A percentile compares a stretch with the other conserved stretches of the same genome.
Conservation (phyloP, 2,329 filamentous ascomycete species). For the Xylaria hypoxylon region DNA sequence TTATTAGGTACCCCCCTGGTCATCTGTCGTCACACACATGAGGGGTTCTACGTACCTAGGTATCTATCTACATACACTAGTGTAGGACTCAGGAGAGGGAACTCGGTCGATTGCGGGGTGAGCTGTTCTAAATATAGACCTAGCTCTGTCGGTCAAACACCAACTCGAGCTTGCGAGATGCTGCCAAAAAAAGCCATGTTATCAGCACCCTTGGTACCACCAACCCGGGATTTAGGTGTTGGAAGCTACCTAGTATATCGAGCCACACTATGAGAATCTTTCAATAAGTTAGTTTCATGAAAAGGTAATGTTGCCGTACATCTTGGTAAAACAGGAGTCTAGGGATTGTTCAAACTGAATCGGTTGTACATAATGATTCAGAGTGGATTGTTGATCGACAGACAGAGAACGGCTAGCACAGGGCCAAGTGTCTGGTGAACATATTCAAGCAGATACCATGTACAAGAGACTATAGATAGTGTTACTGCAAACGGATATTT, state of each 20-base stretch:
- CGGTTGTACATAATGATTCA: neutral
- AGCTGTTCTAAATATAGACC: slow-evolving; percentile 11
- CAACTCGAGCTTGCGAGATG: neutral
- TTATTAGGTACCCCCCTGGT: neutral
- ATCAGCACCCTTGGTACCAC: neutral
- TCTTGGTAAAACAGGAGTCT: no score
- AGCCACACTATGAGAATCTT: no score
- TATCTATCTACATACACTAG: neutral
- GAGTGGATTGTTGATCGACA: neutral
- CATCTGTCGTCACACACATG: slow-evolving; percentile 20
- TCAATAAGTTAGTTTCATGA: no score
- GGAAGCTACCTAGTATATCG: no score
- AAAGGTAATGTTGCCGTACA: no score
- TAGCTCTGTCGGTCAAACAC: neutral
- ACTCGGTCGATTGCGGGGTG: slow-evolving; percentile 9
- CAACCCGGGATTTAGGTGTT: no score
- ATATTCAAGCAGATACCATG: neutral
- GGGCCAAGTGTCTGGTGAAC: neutral
- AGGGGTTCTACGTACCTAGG: slow-evolving; percentile 5
- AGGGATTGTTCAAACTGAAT: neutral
- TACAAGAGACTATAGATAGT: neutral
- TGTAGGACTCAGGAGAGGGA: neutral
- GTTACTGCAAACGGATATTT: neutral
- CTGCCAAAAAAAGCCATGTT: neutral
- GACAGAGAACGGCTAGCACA: neutral